Percentiles rank a stretch among this genome's conserved stretches.
Conservation (phyloP, 2,329 filamentous ascomycete species). For the Fusarium ramigenum region DNA sequence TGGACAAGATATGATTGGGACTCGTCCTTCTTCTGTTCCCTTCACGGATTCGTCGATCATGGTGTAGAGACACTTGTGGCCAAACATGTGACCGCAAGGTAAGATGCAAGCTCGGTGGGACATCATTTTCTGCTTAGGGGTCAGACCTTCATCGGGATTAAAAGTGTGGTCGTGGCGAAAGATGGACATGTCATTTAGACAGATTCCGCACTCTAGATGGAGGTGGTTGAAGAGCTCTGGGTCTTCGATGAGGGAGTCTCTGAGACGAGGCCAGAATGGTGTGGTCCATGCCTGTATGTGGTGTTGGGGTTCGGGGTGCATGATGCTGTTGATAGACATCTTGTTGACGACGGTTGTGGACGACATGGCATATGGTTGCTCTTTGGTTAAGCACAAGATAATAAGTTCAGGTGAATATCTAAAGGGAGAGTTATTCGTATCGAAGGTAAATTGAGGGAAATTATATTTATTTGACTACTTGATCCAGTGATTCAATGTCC, state of each 20-base stretch:
- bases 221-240: not conserved
- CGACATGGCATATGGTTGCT: not conserved
- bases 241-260: slow-evolving; percentile 4
- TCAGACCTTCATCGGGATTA: not conserved
- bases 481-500: not conserved
- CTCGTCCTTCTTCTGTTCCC: not conserved
- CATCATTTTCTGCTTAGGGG: not conserved
- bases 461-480: not conserved
- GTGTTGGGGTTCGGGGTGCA: not conserved
- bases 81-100: slow-evolving; percentile 36
- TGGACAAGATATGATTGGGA: not conserved
- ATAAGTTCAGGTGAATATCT: not conserved
- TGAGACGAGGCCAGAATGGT: slow-evolving; percentile 20
- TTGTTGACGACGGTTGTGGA: not conserved
- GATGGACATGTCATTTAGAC: slow-evolving; percentile 15
- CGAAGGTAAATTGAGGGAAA: rapidly evolving
- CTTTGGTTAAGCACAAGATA: not conserved
- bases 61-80: not conserved
- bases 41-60: not conserved
- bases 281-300: no score
- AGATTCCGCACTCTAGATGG: slow-evolving; percentile 16
- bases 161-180: slow-evolving; percentile 8
- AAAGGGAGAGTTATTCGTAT: not conserved
- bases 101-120: slow-evolving; percentile 19
- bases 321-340: slow-evolving; percentile 3